Evolutionary conservation across 345 rosid genomes (phyloP).

Genomic region (Gossypium arboreum): DNA sequence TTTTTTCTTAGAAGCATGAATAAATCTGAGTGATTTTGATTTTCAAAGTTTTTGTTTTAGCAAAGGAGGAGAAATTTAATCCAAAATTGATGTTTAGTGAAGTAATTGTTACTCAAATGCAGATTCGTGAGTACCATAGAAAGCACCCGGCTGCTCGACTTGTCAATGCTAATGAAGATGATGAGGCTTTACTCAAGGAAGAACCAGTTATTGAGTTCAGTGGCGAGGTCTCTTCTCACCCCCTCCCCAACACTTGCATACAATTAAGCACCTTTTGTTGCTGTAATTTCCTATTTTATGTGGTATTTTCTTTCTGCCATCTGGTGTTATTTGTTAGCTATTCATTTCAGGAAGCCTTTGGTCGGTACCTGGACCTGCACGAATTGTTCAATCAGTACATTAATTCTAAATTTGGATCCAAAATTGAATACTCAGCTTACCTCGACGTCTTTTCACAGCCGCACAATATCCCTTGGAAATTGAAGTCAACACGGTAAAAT

Average conservation of each 20-base stretch:
- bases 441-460: slow-evolving; percentile 70
- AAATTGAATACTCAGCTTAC: slow-evolving; percentile 76
- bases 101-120: slow-evolving; percentile 9
- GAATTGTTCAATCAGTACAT: slow-evolving; percentile 77
- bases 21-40: neutral
- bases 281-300: neutral
- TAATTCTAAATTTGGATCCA: slow-evolving; percentile 82
- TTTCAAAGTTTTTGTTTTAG: neutral
- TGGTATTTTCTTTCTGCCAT: neutral
- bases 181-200: slow-evolving; percentile 71
- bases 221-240: slow-evolving; percentile 60
- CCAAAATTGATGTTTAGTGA: neutral
- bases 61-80: neutral
- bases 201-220: slow-evolving; percentile 80
- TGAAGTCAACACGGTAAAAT: slow-evolving; percentile 59
- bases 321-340: neutral
- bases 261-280: neutral
- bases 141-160: slow-evolving; percentile 79
- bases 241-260: neutral
- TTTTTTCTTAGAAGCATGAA: neutral
- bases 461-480: slow-evolving; percentile 49
- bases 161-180: slow-evolving; percentile 65
- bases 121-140: slow-evolving; percentile 90
- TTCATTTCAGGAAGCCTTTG: slow-evolving; percentile 67
- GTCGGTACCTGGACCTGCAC: slow-evolving; percentile 84